phyloP scores from a whole-genome alignment of 106 monocot genomes.

The Vanilla planifolia region DNA sequence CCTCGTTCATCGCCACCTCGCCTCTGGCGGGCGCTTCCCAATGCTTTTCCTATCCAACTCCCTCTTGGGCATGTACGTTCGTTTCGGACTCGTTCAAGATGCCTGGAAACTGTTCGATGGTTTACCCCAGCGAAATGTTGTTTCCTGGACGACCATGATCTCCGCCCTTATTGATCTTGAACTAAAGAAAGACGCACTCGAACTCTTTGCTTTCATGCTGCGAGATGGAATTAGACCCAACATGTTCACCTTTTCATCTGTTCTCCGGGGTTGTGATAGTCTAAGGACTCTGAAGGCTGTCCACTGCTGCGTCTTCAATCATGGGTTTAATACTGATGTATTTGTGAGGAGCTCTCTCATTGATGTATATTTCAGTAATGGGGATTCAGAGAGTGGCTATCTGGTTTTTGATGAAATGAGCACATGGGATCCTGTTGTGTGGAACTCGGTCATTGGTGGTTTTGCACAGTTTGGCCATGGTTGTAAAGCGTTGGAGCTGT shows the following conservation, averaged over 20 bases:
- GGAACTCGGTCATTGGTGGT: conserved; percentile 81
- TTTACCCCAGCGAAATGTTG: conserved; percentile 59
- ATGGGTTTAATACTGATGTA: conserved; percentile 61
- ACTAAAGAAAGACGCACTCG: conserved; percentile 24
- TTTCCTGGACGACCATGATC: conserved; percentile 72
- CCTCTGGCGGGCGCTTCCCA: background rate
- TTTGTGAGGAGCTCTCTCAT: conserved; percentile 71
- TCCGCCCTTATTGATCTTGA: conserved; percentile 25
- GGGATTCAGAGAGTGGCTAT: conserved; percentile 40
- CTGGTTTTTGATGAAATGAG: conserved; percentile 48
- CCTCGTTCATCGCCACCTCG: conserved; percentile 48
- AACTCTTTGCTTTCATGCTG: conserved; percentile 40
- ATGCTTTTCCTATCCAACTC: conserved; percentile 50
- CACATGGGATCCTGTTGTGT: conserved; percentile 54
- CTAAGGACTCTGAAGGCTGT: conserved; percentile 22
- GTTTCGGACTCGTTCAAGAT: conserved; percentile 40
- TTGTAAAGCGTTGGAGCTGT: conserved; percentile 33
- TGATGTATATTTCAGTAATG: conserved; percentile 51
- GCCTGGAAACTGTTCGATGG: conserved; percentile 49
- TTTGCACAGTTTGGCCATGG: conserved; percentile 62
- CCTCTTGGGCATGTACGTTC: conserved; percentile 44
- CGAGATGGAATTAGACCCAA: conserved; percentile 51
- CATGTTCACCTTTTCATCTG: conserved; percentile 74
- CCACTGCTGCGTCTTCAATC: conserved; percentile 49
- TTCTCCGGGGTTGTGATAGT: conserved; percentile 33